Evolutionary conservation across 1,284 basidiomycete species (phyloP).

Genomic region (Cryptococcus sp.): DNA sequence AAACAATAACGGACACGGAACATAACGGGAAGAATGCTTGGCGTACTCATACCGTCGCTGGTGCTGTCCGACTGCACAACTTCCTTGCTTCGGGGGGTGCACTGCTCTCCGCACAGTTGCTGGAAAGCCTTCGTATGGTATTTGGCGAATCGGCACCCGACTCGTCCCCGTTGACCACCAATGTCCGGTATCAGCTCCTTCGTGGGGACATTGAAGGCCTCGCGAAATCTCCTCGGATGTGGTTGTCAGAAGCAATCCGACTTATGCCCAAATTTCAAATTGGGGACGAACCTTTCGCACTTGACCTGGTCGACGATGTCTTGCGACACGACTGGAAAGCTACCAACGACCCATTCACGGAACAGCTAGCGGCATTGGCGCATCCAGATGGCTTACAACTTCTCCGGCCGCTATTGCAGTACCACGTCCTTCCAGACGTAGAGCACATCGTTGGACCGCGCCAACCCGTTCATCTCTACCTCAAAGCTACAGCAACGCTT

Average conservation of each 20-base stretch:
- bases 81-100: slow-evolving; percentile 3
- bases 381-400: slow-evolving; percentile 46
- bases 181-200: slow-evolving; percentile 10
- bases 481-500: slow-evolving; percentile 52
- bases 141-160: background rate
- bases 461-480: slow-evolving; percentile 44
- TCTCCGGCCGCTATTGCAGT: slow-evolving; percentile 53
- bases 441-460: slow-evolving; percentile 44
- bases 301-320: slow-evolving; percentile 46
- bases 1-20: background rate
- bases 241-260: slow-evolving; percentile 20
- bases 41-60: background rate
- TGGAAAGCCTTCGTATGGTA: background rate
- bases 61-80: slow-evolving; percentile 10
- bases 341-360: slow-evolving; percentile 4
- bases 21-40: background rate
- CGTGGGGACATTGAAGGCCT: slow-evolving; percentile 1
- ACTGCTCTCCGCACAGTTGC: slow-evolving; percentile 2
- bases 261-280: slow-evolving; percentile 31
- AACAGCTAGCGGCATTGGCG: background rate
- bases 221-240: background rate
- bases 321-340: slow-evolving; percentile 33
- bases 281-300: slow-evolving; percentile 51
- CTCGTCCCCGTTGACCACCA: background rate
- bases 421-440: slow-evolving; percentile 48